Evolutionary conservation across 139 green algal genomes (phyloP).

Genomic region (Closterium sp.): DNA sequence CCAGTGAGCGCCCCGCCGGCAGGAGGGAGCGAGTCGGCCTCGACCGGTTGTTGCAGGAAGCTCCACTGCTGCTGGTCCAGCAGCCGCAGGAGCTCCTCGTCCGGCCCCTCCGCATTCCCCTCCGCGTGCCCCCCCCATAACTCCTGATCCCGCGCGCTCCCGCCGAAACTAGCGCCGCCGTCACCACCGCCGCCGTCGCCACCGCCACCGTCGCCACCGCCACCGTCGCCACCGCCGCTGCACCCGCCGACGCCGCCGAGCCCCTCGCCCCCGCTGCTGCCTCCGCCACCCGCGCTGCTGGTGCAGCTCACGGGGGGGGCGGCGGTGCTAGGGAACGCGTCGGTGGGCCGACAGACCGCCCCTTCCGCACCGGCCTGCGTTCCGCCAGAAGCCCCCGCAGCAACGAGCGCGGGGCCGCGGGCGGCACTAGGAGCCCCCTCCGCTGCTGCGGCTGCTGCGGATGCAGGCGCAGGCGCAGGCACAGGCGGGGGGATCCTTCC

Average conservation of each 20-base stretch:
- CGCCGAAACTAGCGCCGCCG: no score
- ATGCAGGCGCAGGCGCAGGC: not conserved
- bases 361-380: no score
- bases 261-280: no score
- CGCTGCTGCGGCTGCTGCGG: not conserved
- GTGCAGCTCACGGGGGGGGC: no score
- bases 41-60: not conserved
- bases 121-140: not conserved
- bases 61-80: not conserved
- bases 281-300: no score
- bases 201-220: no score
- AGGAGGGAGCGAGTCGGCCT: not conserved
- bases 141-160: not conserved
- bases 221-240: no score
- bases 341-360: no score
- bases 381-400: not conserved
- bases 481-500: not conserved
- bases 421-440: not conserved
- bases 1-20: not conserved
- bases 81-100: not conserved
- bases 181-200: no score
- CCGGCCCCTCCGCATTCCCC: not conserved
- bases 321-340: no score
- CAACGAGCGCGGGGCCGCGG: no score
- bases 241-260: no score